phyloP scores from a whole-genome alignment of 176 grass and related monocot genomes.

The Phoenix roebelenii region DNA sequence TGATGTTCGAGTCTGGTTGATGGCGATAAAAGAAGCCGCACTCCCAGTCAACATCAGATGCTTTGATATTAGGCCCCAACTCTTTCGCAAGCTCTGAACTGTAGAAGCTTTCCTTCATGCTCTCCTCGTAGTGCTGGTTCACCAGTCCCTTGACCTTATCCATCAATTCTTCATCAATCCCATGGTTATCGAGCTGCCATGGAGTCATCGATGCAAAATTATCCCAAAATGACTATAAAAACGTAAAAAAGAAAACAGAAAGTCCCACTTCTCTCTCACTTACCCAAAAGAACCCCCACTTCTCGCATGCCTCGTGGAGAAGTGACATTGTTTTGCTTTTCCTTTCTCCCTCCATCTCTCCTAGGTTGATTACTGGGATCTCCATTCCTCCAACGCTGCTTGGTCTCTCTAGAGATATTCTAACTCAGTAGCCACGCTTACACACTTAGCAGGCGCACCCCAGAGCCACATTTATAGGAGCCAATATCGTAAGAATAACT shows the following conservation, averaged over 20 bases:
- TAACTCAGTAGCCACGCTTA: neutral
- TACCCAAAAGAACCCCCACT: conserved; percentile 71
- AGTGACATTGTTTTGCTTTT: conserved; percentile 35
- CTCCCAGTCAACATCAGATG: conserved; percentile 54
- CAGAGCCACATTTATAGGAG: conserved; percentile 35
- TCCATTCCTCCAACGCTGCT: conserved; percentile 21
- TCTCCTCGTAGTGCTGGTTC: conserved; percentile 42
- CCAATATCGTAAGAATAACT: conserved; percentile 7
- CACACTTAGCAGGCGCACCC: neutral
- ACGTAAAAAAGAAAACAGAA: neutral
- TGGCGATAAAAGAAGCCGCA: conserved; percentile 60
- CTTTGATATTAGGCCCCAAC: conserved; percentile 20
- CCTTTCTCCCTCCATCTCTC: conserved; percentile 28
- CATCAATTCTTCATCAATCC: conserved; percentile 37
- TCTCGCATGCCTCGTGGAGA: conserved; percentile 51
- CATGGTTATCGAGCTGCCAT: conserved; percentile 50
- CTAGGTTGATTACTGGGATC: conserved; percentile 56
- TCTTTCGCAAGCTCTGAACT: conserved; percentile 26
- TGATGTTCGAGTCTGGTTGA: conserved; percentile 46
- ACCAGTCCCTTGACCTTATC: conserved; percentile 32
- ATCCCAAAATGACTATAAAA: conserved; percentile 1
- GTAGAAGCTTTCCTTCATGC: conserved; percentile 48
- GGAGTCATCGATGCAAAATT: conserved; percentile 8
- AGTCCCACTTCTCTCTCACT: conserved; percentile 4
- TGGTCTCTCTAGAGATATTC: too few relatives aligned